Evolutionary conservation across 108 stramenopile species (phyloP).

Genomic region (Cyclotella cryptica): DNA sequence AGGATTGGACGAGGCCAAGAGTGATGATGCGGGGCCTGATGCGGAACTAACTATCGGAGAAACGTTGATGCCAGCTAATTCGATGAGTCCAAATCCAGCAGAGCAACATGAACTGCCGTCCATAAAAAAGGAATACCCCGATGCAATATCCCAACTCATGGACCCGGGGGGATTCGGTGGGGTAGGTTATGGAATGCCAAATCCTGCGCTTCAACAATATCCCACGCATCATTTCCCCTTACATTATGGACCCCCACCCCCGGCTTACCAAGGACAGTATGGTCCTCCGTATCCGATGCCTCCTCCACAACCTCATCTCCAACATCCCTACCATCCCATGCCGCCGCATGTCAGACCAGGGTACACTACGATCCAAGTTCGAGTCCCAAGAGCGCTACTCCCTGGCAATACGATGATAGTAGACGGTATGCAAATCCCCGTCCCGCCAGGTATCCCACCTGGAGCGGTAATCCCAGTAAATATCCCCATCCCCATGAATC

Average conservation of each 20-base stretch:
- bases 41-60: not conserved
- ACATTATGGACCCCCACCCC: slow-evolving; percentile 21
- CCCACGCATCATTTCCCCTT: slow-evolving; percentile 7
- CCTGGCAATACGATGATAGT: slow-evolving; percentile 74
- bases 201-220: slow-evolving; percentile 17
- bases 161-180: slow-evolving; percentile 43
- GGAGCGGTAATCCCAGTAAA: slow-evolving; percentile 78
- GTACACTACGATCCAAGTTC: slow-evolving; percentile 66
- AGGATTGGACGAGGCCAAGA: not conserved
- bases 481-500: slow-evolving; percentile 50
- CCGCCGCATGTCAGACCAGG: slow-evolving; percentile 26
- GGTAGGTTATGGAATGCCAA: slow-evolving; percentile 24
- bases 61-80: not conserved
- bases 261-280: slow-evolving; percentile 19
- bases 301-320: slow-evolving; percentile 9
- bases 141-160: slow-evolving; percentile 52
- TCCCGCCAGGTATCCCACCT: slow-evolving; percentile 70
- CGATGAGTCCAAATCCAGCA: slow-evolving; percentile 13
- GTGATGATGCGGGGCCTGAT: not conserved
- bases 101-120: slow-evolving; percentile 5
- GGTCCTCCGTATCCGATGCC: slow-evolving; percentile 20
- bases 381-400: slow-evolving; percentile 61
- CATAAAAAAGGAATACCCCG: slow-evolving; percentile 34
- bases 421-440: slow-evolving; percentile 59
- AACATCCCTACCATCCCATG: slow-evolving; percentile 7